Evolutionary conservation across 768 basidiomycete species (phyloP), one percentile per base, ranked within the genome.

Genomic region (Paxillus ammoniavirescens): DNA sequence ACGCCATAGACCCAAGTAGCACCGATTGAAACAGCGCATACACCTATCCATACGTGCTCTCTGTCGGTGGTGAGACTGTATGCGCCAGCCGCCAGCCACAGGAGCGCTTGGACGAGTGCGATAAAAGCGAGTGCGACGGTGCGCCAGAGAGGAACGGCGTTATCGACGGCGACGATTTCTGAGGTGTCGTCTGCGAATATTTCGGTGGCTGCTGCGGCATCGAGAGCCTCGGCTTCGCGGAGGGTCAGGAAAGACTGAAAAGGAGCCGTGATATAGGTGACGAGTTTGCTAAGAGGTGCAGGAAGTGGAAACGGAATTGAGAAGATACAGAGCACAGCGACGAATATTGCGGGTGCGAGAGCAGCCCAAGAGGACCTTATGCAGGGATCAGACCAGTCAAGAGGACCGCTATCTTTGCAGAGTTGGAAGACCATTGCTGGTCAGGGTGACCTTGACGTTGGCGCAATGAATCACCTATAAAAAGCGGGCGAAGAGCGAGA

Each of bases 1-100:
- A 81, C 66, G 1, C 85, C 82, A 59, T 89, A 91, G 37, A 87
- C 65, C 91, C 91, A 92, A 4, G 82, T 72, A 0, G 71, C 56
- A 0, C 82, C 81, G 23, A 81, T 61, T 30, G 86, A 62, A 45
- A 86, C 70, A 0, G 77, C 71, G 7, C 72, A 72, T 2, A 76
- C 53, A 15, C 69, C 74, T 13, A 50, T 57, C 73, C 77, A 77
- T 2, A 57, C 30, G 18, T 62, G 49, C 0, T 62, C 52, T 18
- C 76, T 66, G 37, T 69, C 69, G n/a, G 78, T 73, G 35, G 74
- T 56, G 14, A 84, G 58, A 14, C 62, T 61, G 64, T 81, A 91
- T 6, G 81, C 79, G n/a, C 80, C 83, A 4, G 74, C 62, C n/a
- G 75, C 76, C 2, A 86, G 65, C 86, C 88, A 89, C 8, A 69